phyloP scores from a whole-genome alignment of 805 yeast species.

The Yamadazyma ubonensis region DNA sequence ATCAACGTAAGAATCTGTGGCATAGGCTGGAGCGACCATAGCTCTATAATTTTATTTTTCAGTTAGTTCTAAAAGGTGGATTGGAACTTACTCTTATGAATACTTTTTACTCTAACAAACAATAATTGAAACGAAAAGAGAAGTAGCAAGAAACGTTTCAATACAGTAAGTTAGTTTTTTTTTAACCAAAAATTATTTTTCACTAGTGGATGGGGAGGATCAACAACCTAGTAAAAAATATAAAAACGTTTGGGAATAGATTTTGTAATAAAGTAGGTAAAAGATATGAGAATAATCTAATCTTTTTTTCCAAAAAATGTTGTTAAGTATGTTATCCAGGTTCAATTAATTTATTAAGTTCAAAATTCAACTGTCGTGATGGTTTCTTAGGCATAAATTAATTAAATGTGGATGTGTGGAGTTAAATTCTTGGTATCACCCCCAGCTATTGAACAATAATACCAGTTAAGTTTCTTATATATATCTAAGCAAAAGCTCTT shows the following conservation, averaged over 20 bases:
- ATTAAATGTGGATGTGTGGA: constrained; percentile 3
- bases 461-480: constrained; percentile 2
- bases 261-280: neutral
- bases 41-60: constrained; percentile 9
- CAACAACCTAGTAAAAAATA: constrained; percentile 33
- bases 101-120: constrained; percentile 10
- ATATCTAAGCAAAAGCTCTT: neutral
- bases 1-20: constrained; percentile 58
- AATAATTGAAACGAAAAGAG: constrained; percentile 43
- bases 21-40: constrained; percentile 46
- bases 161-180: constrained; percentile 14
- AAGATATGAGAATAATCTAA: neutral
- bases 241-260: constrained; percentile 14
- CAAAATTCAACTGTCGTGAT: constrained; percentile 36
- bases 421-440: constrained; percentile 6
- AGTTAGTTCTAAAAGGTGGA: constrained; percentile 24
- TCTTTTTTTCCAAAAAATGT: neutral
- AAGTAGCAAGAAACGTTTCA: constrained; percentile 50
- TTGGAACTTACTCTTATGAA: constrained; percentile 42
- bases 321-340: constrained; percentile 41
- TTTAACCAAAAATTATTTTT: constrained; percentile 21
- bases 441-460: constrained; percentile 3
- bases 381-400: constrained; percentile 46
- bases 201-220: constrained; percentile 38
- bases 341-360: constrained; percentile 32